Conservation (phyloP, 1,284 basidiomycete genomes). For the Pulveroboletus ridleyi region DNA sequence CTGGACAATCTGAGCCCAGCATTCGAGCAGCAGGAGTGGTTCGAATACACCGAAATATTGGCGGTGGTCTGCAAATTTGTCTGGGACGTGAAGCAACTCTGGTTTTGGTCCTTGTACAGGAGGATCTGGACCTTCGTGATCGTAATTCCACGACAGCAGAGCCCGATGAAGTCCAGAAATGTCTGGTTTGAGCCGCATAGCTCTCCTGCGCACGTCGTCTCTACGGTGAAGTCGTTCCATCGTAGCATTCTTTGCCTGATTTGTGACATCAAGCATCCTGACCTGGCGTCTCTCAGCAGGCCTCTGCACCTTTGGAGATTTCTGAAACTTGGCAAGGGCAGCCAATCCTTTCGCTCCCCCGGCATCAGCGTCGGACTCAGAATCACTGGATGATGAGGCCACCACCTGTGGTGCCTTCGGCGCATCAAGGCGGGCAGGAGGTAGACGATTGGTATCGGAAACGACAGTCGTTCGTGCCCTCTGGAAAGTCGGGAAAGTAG, state of each 20-base stretch:
- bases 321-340: slow-evolving; percentile 67
- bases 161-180: slow-evolving; percentile 80
- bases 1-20: slow-evolving; percentile 89
- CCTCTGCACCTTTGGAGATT: slow-evolving; percentile 64
- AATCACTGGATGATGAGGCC: slow-evolving; percentile 50
- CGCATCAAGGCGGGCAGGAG: slow-evolving; percentile 36
- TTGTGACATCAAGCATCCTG: slow-evolving; percentile 70
- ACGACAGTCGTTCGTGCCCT: slow-evolving; percentile 28
- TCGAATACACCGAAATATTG: slow-evolving; percentile 85
- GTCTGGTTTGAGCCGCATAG: slow-evolving; percentile 84
- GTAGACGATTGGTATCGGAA: slow-evolving; percentile 24
- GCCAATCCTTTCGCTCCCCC: slow-evolving; percentile 56
- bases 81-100: slow-evolving; percentile 58
- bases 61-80: slow-evolving; percentile 66
- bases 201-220: slow-evolving; percentile 68
- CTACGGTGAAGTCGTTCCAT: slow-evolving; percentile 58
- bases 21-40: slow-evolving; percentile 90
- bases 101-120: slow-evolving; percentile 49
- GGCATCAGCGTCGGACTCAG: slow-evolving; percentile 60
- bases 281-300: slow-evolving; percentile 69
- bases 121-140: slow-evolving; percentile 67
- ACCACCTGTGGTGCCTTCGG: slow-evolving; percentile 19
- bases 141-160: slow-evolving; percentile 91
- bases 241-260: slow-evolving; percentile 46
- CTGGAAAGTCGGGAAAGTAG: slow-evolving; percentile 44